A percentile compares a stretch with the other conserved stretches of the same genome.
Conservation (phyloP, 768 basidiomycete genomes). For the Auriscalpium vulgare region DNA sequence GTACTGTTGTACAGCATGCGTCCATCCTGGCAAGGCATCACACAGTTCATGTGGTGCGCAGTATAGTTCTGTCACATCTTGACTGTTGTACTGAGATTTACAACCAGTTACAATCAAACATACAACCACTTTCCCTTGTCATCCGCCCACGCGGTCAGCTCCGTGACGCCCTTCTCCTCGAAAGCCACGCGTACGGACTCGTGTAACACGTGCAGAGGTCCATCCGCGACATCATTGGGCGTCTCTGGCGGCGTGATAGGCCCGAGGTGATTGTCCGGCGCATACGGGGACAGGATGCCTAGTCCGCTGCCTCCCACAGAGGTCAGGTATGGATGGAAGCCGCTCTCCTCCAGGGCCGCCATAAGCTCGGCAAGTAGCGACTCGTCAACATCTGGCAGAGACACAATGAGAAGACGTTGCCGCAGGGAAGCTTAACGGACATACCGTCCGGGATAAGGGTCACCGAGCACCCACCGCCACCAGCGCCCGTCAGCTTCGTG, state of each 20-base stretch:
- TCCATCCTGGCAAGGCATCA: not conserved
- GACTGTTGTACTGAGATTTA: no score
- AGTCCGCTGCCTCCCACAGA: conserved; percentile 91
- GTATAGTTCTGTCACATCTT: not conserved
- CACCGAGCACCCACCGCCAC: conserved; percentile 97
- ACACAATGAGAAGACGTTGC: not conserved
- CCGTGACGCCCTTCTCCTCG: conserved; percentile 17
- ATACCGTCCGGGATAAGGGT: conserved; percentile 90
- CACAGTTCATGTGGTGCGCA: not conserved
- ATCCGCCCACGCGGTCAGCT: conserved; percentile 30
- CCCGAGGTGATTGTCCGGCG: conserved; percentile 23
- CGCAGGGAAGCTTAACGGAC: conserved; percentile 17
- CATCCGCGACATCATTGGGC: conserved; percentile 3
- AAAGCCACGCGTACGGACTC: conserved; percentile 20
- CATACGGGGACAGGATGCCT: conserved; percentile 64
- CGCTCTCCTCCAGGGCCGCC: conserved; percentile 46
- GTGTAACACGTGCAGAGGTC: no score
- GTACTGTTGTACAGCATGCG: no score
- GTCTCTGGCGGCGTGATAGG: conserved; percentile 24
- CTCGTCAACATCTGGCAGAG: conserved; percentile 59
- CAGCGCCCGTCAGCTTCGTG: conserved; percentile 96
- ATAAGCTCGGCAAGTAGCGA: conserved; percentile 51
- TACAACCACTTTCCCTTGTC: conserved; percentile 32
- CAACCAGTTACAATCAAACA: conserved; percentile 17
- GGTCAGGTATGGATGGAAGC: conserved; percentile 82